phyloP scores from a whole-genome alignment of 345 rosid species.

The Leavenworthia alabamica region DNA sequence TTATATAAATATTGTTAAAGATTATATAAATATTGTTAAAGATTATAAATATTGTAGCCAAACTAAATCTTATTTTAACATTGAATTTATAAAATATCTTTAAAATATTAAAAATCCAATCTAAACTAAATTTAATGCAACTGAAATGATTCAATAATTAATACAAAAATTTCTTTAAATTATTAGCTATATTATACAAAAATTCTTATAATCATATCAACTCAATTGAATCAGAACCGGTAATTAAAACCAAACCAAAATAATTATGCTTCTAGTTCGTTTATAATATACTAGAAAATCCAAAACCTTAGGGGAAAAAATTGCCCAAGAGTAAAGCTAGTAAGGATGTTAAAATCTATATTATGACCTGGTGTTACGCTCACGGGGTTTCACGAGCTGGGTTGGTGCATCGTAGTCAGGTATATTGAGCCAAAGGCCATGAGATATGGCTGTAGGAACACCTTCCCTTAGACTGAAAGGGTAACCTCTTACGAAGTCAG shows the following conservation, averaged over 20 bases:
- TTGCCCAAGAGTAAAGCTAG: no score
- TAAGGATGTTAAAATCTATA: background rate
- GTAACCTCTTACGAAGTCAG: slow-evolving; percentile 82
- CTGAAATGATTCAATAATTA: background rate
- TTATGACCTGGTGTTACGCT: slow-evolving; percentile 64
- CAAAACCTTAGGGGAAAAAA: background rate
- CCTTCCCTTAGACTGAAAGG: slow-evolving; percentile 84
- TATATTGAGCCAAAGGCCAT: slow-evolving; percentile 91
- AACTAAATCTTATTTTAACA: background rate
- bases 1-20: slow-evolving; percentile 4
- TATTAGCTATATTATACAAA: background rate
- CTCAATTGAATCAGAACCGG: background rate
- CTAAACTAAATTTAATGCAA: background rate
- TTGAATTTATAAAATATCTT: background rate
- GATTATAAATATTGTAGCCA: background rate
- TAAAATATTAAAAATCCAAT: background rate
- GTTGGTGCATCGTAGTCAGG: slow-evolving; percentile 93
- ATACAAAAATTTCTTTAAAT: background rate
- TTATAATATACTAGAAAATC: no score
- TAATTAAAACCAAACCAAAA: background rate
- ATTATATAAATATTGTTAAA: background rate
- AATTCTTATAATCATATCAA: no score
- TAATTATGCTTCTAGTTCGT: background rate
- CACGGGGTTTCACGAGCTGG: slow-evolving; percentile 82
- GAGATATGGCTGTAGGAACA: slow-evolving; percentile 68